Evolutionary conservation across 768 basidiomycete genomes (phyloP).

Genomic region (Rhodotorula paludigena): DNA sequence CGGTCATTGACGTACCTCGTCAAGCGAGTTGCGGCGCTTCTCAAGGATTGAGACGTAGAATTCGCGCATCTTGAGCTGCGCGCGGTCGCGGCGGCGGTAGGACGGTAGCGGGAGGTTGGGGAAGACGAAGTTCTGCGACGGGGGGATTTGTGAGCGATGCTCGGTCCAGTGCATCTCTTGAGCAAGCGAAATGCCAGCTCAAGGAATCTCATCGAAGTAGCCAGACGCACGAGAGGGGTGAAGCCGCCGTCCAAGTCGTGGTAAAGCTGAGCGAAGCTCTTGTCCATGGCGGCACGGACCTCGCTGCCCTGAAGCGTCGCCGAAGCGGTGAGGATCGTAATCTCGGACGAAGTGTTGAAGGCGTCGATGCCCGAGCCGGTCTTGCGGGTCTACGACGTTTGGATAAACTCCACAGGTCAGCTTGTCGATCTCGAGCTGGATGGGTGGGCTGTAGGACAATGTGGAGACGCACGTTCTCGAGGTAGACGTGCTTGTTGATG

Average conservation of each 20-base stretch:
- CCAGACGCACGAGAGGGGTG: slow-evolving; percentile 59
- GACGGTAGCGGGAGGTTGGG: slow-evolving; percentile 84
- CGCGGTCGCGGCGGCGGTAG: slow-evolving; percentile 79
- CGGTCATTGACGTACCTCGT: slow-evolving; percentile 52
- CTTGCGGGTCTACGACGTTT: slow-evolving; percentile 5
- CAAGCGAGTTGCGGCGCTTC: slow-evolving; percentile 59
- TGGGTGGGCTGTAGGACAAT: background rate
- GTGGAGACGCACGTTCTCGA: slow-evolving; percentile 7
- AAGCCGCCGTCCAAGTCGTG: slow-evolving; percentile 91
- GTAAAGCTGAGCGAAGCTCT: slow-evolving; percentile 76
- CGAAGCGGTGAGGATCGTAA: slow-evolving; percentile 91
- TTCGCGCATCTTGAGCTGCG: slow-evolving; percentile 85
- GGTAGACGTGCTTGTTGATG: slow-evolving; percentile 32
- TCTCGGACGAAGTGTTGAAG: slow-evolving; percentile 68
- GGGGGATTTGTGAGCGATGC: too few species aligned
- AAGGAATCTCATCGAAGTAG: too few species aligned
- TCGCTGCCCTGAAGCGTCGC: slow-evolving; percentile 90
- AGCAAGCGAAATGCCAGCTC: too few species aligned
- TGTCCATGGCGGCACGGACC: slow-evolving; percentile 71
- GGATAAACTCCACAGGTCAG: too few species aligned
- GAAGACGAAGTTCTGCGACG: slow-evolving; percentile 72
- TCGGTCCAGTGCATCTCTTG: too few species aligned
- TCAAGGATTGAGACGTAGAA: slow-evolving; percentile 85
- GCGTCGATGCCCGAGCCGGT: slow-evolving; percentile 54
- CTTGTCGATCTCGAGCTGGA: background rate